A percentile compares a stretch with the other conserved stretches of the same genome.
Evolutionary conservation across 1,284 basidiomycete species (phyloP).

Genomic region (Rhodotorula sp.): DNA sequence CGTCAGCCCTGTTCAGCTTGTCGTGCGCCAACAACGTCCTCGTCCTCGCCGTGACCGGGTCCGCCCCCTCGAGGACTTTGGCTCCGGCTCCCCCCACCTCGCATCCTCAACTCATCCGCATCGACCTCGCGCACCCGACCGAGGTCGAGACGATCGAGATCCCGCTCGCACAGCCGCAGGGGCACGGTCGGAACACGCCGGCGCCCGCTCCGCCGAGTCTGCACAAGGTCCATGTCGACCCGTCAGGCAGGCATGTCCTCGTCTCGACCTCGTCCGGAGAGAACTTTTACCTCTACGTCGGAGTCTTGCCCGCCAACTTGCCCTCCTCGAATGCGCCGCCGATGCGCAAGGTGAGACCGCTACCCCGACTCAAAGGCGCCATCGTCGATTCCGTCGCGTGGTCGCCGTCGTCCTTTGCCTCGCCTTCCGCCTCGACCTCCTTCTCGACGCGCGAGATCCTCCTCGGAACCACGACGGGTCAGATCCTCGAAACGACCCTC

Average conservation of each 20-base stretch:
- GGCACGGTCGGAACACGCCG: background rate
- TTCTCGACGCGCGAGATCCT: constrained; percentile 81
- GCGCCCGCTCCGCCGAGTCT: constrained; percentile 38
- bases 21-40: constrained; percentile 82
- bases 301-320: constrained; percentile 53
- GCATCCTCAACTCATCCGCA: constrained; percentile 41
- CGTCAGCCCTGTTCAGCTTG: constrained; percentile 73
- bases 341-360: constrained; percentile 66
- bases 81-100: constrained; percentile 9
- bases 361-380: constrained; percentile 80
- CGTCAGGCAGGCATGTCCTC: constrained; percentile 84
- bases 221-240: constrained; percentile 82
- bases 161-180: constrained; percentile 9
- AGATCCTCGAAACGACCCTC: constrained; percentile 73
- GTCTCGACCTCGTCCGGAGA: constrained; percentile 84
- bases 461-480: constrained; percentile 81
- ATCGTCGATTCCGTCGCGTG: constrained; percentile 86
- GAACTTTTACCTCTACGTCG: constrained; percentile 85
- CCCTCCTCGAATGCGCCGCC: constrained; percentile 3
- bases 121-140: constrained; percentile 43
- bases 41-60: constrained; percentile 39
- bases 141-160: constrained; percentile 39
- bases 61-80: background rate
- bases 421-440: constrained; percentile 55
- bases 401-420: constrained; percentile 65